Base-by-base conservation (phyloP, 176 grass and related monocot genomes). In the Oryza nivara region DNA sequence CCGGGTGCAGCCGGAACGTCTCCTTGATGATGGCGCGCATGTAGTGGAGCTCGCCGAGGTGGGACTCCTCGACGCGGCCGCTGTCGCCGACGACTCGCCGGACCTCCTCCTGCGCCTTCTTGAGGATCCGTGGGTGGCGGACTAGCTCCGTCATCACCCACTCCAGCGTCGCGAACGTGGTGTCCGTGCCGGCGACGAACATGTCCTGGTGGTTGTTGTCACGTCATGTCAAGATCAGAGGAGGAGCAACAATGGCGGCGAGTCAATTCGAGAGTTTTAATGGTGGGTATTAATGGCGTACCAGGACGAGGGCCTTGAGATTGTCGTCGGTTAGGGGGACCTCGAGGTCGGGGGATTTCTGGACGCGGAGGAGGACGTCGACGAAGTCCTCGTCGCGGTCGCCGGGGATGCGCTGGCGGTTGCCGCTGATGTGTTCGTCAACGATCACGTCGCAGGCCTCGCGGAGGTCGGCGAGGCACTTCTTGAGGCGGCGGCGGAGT, bases 111-210 rank as follows among this genome's bases (percentile, higher is more conserved):
- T 86, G 84, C 26, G 75, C 87, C 76, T 89, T 89, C 4, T 26
- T n/a, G 7, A 89, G 75, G 63, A 80, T 52, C 1, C 78, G 16
- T 0, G 87, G 87, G 70, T 89, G 76, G 16, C 76, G 82, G 9
- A 80, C 70, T 11, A 89, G 87, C 77, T 89, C 87, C 14, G 87
- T 81, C 76, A 89, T 89, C n/a, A 76, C 82, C 87, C 87, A 89
- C 48, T 89, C 87, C 15, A 89, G 70, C 7, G 87, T 85, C 16
- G 82, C 87, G 15, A 80, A 89, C 28, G 87, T 70, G 15, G 82
- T 85, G 70, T 89, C 87, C 3, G 87, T 85, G 36, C 87, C 87
- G 15, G 82, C 87, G 0, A 80, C 76, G 32, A 89, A 85, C 82
- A 89, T 80, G 30, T 89, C 86, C 86, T 88, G 65, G 12, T 56